phyloP scores from a whole-genome alignment of 208 protist species.

The Leishmania aethiopica region DNA sequence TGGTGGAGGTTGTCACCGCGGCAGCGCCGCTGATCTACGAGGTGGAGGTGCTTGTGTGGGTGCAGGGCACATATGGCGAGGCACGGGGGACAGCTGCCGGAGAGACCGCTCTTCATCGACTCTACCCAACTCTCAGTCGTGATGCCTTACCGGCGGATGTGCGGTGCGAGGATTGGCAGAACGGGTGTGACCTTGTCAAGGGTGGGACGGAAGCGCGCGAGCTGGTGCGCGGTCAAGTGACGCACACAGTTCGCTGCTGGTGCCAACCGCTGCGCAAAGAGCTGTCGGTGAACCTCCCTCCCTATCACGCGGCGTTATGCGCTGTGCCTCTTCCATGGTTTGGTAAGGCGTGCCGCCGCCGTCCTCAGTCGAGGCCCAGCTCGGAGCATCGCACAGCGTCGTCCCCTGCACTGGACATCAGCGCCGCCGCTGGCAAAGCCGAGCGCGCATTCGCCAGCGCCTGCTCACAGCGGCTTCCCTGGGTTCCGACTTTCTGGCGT shows the following conservation, averaged over 20 bases:
- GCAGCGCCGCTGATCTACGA: slow-evolving; percentile 52
- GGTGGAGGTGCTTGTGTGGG: slow-evolving; percentile 52
- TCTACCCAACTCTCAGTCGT: slow-evolving; percentile 23
- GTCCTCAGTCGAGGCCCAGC: not conserved
- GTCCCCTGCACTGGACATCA: not conserved
- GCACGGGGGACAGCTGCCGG: not conserved
- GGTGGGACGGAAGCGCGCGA: not conserved
- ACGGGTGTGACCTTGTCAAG: not conserved
- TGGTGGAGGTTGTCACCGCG: slow-evolving; percentile 64
- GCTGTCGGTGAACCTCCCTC: slow-evolving; percentile 11
- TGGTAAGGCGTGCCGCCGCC: not conserved
- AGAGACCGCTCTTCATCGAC: slow-evolving; percentile 13
- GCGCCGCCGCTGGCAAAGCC: not conserved
- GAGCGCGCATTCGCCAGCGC: not conserved
- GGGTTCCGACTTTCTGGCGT: slow-evolving; percentile 54
- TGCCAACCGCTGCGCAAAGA: slow-evolving; percentile 16
- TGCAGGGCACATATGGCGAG: slow-evolving; percentile 11
- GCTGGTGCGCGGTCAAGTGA: not conserved
- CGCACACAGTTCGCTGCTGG: slow-evolving; percentile 22
- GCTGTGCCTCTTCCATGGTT: slow-evolving; percentile 15
- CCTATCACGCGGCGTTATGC: slow-evolving; percentile 27
- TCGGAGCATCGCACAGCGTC: not conserved
- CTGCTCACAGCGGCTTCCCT: not conserved
- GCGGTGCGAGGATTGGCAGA: not conserved
- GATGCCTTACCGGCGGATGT: not conserved